Conservation (phyloP, 2,329 filamentous ascomycete species). For the Sporothrix globosa region DNA sequence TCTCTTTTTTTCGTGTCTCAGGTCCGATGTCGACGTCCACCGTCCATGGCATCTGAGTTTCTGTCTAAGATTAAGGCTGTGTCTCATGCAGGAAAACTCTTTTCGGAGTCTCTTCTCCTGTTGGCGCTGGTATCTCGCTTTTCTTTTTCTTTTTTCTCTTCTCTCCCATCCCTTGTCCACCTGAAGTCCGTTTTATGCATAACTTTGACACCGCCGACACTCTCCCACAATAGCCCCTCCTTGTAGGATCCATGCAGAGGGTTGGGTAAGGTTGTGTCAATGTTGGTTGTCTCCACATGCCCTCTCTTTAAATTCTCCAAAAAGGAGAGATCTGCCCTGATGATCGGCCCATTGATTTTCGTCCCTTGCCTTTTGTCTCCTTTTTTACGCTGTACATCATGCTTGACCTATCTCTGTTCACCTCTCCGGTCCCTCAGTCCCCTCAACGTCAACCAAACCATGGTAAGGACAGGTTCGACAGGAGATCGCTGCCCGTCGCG, state of each 20-base stretch:
- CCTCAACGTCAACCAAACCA: constrained; percentile 4
- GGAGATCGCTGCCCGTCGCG: not conserved
- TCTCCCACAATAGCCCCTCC: not conserved
- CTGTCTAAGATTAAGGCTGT: constrained; percentile 22
- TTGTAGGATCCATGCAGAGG: not conserved
- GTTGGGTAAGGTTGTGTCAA: not conserved
- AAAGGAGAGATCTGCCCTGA: constrained; percentile 3
- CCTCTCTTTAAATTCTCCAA: not conserved
- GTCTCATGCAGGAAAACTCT: constrained; percentile 12
- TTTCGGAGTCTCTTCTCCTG: not conserved
- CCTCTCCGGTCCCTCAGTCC: not conserved
- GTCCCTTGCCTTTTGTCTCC: not conserved
- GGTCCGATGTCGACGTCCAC: not conserved
- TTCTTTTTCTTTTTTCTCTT: not conserved
- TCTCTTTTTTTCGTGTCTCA: constrained; percentile 19
- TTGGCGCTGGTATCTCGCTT: not conserved
- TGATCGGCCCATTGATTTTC: not conserved
- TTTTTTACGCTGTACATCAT: not conserved
- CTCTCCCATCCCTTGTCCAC: not conserved
- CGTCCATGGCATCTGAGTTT: not conserved
- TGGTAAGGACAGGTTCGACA: constrained; percentile 5
- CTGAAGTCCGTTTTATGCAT: not conserved
- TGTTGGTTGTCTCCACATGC: no score
- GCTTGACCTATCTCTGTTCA: not conserved
- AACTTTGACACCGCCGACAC: not conserved